A percentile compares a stretch with the other conserved stretches of the same genome.
Evolutionary conservation across 192 early-diverging fungal species (phyloP).

Genomic region (Diversispora epigaea): DNA sequence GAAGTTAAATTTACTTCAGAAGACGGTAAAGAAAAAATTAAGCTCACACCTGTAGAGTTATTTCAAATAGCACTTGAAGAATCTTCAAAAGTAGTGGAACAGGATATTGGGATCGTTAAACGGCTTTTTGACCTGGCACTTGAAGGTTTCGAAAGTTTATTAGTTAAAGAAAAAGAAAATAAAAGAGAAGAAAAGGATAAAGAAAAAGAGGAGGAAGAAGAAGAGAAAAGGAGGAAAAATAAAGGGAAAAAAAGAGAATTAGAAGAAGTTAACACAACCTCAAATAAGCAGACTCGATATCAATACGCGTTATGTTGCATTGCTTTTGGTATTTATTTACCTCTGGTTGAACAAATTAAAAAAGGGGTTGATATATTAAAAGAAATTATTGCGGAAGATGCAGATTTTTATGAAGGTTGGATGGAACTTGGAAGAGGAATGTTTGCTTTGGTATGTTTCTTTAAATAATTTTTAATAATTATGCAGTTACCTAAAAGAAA

Average conservation of each 20-base stretch:
- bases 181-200: neutral
- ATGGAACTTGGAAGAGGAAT: constrained; percentile 6
- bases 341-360: neutral
- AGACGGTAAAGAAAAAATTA: neutral
- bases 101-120: constrained; percentile 35
- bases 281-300: constrained; percentile 1
- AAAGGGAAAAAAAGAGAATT: neutral
- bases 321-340: constrained; percentile 19
- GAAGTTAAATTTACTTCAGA: constrained; percentile 41
- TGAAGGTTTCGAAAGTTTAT: constrained; percentile 40
- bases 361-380: constrained; percentile 11
- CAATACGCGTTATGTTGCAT: constrained; percentile 12
- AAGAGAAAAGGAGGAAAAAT: neutral
- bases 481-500: too few species aligned
- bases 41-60: constrained; percentile 40
- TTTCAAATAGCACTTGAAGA: constrained; percentile 54
- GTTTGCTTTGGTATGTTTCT: neutral
- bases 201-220: constrained; percentile 19
- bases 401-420: neutral
- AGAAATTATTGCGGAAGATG: neutral
- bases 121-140: constrained; percentile 53
- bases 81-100: constrained; percentile 28
- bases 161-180: constrained; percentile 32
- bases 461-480: neutral
- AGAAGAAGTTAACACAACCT: neutral